A percentile compares a stretch with the other conserved stretches of the same genome.
phyloP scores from a whole-genome alignment of 129 eudicot genomes.

The Lactuca sativa region DNA sequence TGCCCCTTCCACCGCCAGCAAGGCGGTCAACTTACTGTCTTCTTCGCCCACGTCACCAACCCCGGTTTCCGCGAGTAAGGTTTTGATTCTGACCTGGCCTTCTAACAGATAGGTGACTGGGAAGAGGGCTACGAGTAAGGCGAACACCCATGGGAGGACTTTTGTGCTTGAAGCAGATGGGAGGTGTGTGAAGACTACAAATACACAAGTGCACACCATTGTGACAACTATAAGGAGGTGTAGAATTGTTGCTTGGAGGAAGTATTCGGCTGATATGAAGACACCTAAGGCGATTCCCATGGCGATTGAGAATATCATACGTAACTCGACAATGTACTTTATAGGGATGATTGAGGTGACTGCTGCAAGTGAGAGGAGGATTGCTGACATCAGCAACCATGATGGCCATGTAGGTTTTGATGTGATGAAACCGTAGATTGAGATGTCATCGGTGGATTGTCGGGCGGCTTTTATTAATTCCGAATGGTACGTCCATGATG shows the following conservation, averaged over 20 bases:
- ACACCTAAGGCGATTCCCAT: slow-evolving; percentile 89
- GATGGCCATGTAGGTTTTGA: slow-evolving; percentile 97
- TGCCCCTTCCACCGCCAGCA: slow-evolving; percentile 93
- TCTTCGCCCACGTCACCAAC: slow-evolving; percentile 62
- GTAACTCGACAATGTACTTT: slow-evolving; percentile 77
- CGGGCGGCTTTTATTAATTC: slow-evolving; percentile 84
- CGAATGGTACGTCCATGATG: slow-evolving; percentile 85
- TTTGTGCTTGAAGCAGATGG: slow-evolving; percentile 96
- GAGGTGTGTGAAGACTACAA: slow-evolving; percentile 87
- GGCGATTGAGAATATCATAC: slow-evolving; percentile 67
- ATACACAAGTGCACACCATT: slow-evolving; percentile 82
- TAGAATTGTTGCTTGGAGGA: slow-evolving; percentile 74
- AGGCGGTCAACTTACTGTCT: slow-evolving; percentile 62
- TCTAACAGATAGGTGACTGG: slow-evolving; percentile 92
- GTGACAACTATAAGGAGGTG: slow-evolving; percentile 79
- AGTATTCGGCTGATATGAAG: slow-evolving; percentile 86
- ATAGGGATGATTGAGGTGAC: slow-evolving; percentile 88
- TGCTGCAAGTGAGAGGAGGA: slow-evolving; percentile 84
- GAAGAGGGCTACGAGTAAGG: slow-evolving; percentile 90
- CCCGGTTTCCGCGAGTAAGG: slow-evolving; percentile 49
- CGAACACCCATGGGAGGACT: slow-evolving; percentile 90
- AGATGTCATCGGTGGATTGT: slow-evolving; percentile 84
- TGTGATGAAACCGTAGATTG: slow-evolving; percentile 89
- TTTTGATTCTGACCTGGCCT: slow-evolving; percentile 80
- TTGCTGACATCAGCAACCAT: slow-evolving; percentile 82